phyloP scores from a whole-genome alignment of 169 alveolate genomes.

The Plasmodium vivax region DNA sequence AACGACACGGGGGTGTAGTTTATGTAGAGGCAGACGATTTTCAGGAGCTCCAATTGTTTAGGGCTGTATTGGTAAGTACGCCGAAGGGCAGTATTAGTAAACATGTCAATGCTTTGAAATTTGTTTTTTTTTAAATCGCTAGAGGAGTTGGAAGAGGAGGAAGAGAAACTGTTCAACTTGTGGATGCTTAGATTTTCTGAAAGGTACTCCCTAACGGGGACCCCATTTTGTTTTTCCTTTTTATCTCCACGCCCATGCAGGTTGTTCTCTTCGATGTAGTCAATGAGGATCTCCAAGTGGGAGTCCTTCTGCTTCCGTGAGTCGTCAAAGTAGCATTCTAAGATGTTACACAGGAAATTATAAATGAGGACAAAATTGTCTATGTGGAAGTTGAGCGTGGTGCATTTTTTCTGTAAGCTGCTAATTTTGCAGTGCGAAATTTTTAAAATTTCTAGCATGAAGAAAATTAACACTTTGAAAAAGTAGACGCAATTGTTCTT shows the following conservation, averaged over 20 bases:
- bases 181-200: not conserved
- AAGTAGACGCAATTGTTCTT: slow-evolving; percentile 56
- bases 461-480: slow-evolving; percentile 35
- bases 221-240: not conserved
- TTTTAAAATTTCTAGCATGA: slow-evolving; percentile 56
- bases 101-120: slow-evolving; percentile 24
- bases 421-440: slow-evolving; percentile 19
- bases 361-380: slow-evolving; percentile 50
- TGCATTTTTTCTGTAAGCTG: not conserved
- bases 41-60: slow-evolving; percentile 56
- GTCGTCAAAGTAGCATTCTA: slow-evolving; percentile 31
- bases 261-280: slow-evolving; percentile 31
- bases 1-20: slow-evolving; percentile 68
- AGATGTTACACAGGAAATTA: slow-evolving; percentile 37
- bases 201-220: not conserved
- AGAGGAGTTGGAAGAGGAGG: slow-evolving; percentile 28
- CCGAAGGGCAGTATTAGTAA: not conserved
- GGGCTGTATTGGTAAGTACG: slow-evolving; percentile 34
- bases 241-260: not conserved
- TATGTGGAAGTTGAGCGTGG: slow-evolving; percentile 23
- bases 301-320: not conserved
- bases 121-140: slow-evolving; percentile 15
- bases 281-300: slow-evolving; percentile 12
- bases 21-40: slow-evolving; percentile 50
- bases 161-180: not conserved